Evolutionary conservation across 2,329 filamentous ascomycete species (phyloP).

Genomic region (Neonectria punicea): DNA sequence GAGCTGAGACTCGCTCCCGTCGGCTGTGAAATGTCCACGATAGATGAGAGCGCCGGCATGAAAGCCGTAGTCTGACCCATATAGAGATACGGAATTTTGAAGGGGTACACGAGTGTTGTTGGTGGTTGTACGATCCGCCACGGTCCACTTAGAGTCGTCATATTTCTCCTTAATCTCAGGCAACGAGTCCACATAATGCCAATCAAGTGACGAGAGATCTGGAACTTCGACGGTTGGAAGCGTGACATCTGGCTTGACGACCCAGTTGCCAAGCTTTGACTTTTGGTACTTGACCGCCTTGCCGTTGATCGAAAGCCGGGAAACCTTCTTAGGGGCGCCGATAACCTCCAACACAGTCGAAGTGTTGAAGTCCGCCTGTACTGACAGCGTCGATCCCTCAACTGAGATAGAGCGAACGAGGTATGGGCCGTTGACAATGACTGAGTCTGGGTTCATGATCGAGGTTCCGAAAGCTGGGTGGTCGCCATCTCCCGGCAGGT

Average conservation of each 20-base stretch:
- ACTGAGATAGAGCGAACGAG: conserved; percentile 70
- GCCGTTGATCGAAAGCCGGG: conserved; percentile 57
- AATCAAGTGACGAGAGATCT: conserved; percentile 66
- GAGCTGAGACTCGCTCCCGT: conserved; percentile 67
- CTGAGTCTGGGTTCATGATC: conserved; percentile 43
- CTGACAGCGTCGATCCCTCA: conserved; percentile 63
- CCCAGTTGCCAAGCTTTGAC: conserved; percentile 58
- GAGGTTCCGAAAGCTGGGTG: conserved; percentile 48
- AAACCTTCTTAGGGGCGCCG: conserved; percentile 63
- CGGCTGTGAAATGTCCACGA: conserved; percentile 75
- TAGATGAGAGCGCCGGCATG: conserved; percentile 75
- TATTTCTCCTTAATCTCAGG: conserved; percentile 74
- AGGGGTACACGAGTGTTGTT: conserved; percentile 68
- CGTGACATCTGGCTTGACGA: conserved; percentile 58
- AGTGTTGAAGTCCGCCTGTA: conserved; percentile 78
- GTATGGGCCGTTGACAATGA: conserved; percentile 71
- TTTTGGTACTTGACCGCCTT: conserved; percentile 49
- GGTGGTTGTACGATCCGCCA: conserved; percentile 66
- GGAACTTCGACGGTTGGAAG: conserved; percentile 66
- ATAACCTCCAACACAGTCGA: conserved; percentile 76
- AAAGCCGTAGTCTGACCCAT: conserved; percentile 79
- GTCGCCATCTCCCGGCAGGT: conserved; percentile 53
- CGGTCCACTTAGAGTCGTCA: conserved; percentile 75
- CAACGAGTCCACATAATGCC: conserved; percentile 77
- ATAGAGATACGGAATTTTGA: conserved; percentile 73